These are phyloP conservation scores for Cinchona pubescens DNA, from an alignment of 257 asterid genomes.

Conservation along the genomic window DNA sequence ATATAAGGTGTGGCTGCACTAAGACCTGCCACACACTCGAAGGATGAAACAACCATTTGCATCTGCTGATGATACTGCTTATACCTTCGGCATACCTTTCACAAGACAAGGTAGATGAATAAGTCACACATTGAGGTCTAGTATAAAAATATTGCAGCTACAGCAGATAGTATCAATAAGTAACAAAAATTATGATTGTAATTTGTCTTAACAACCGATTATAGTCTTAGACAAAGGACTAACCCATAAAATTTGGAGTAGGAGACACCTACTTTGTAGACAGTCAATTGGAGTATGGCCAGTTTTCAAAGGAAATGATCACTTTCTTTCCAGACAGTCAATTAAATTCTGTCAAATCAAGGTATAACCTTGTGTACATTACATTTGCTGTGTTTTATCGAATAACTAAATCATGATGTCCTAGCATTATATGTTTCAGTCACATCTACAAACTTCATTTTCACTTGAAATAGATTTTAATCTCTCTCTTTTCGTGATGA, in stretches of 20 bases:
- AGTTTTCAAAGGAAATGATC: neutral
- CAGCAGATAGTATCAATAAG: neutral
- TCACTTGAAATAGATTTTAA: neutral
- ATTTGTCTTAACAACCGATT: no score
- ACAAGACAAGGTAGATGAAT: neutral
- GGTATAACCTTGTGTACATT: neutral
- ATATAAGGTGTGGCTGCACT: conserved; percentile 66
- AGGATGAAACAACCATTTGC: conserved; percentile 76
- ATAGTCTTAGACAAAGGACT: no score
- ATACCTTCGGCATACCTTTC: conserved; percentile 60
- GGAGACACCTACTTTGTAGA: no score
- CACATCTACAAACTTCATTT: no score
- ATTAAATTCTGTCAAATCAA: neutral
- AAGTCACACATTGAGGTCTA: neutral
- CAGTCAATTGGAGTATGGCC: neutral
- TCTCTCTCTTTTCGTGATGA: no score
- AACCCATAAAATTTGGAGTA: neutral
- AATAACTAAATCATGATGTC: neutral
- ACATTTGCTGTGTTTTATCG: neutral
- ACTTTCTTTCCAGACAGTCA: neutral
- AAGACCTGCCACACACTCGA: conserved; percentile 72
- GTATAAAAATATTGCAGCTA: neutral
- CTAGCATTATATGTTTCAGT: neutral
- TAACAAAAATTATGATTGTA: neutral
- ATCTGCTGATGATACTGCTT: conserved; percentile 78